Conservation (phyloP, 352 stramenopile species). For the Pythium plurisporium region DNA sequence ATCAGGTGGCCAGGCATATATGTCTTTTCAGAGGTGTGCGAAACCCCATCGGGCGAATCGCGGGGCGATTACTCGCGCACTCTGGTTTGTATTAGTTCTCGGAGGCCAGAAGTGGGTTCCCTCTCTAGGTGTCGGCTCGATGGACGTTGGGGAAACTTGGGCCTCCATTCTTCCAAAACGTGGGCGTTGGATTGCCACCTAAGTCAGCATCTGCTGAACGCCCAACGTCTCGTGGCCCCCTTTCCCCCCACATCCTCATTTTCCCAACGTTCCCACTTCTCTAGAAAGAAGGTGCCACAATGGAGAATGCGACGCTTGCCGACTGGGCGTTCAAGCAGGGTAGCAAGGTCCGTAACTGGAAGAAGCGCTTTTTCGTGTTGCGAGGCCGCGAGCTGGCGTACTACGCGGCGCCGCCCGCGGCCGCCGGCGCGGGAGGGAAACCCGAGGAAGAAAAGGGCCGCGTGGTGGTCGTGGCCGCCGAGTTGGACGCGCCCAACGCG, state of each 20-base stretch:
- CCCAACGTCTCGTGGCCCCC: no score
- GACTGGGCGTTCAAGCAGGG: conserved; percentile 72
- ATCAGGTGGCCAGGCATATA: neutral
- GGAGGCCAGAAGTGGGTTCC: neutral
- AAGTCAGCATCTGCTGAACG: neutral
- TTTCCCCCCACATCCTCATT: no score
- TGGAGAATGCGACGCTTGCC: conserved; percentile 28
- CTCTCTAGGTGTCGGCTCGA: neutral
- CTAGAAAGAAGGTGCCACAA: no score
- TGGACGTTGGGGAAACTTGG: no score
- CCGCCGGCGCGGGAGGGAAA: conserved; percentile 27
- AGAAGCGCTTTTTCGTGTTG: conserved; percentile 71
- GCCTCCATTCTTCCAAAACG: no score
- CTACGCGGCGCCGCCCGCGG: conserved; percentile 38
- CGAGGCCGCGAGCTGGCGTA: conserved; percentile 49
- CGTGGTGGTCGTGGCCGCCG: conserved; percentile 46
- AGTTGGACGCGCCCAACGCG: conserved; percentile 29
- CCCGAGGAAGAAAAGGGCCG: conserved; percentile 54
- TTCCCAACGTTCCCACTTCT: no score
- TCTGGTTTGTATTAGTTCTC: conserved; percentile 4
- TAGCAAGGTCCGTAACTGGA: conserved; percentile 67
- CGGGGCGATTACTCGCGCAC: neutral
- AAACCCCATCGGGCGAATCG: neutral
- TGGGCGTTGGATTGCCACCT: neutral
- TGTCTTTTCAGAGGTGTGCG: neutral